These are phyloP conservation scores for Lepidium sativum DNA, from an alignment of 345 rosid genomes.

Conservation along the genomic window DNA sequence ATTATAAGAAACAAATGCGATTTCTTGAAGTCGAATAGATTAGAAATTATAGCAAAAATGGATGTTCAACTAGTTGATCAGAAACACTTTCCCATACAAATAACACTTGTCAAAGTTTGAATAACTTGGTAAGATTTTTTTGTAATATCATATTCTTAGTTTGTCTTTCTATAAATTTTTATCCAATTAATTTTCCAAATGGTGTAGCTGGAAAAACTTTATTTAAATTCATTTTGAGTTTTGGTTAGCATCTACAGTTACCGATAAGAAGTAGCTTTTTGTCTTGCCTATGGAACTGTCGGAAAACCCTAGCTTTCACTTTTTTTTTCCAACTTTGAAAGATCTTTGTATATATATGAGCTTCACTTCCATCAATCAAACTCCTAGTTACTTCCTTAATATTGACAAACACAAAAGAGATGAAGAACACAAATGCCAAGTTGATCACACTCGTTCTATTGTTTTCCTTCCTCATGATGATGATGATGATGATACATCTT, in stretches of 20 bases:
- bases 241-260: not conserved
- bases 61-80: too few relatives aligned
- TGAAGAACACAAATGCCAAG: conserved; percentile 13
- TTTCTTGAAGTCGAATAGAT: too few relatives aligned
- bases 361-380: not conserved
- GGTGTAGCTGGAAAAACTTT: not conserved
- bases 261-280: conserved; percentile 16
- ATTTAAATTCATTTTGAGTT: not conserved
- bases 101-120: too few relatives aligned
- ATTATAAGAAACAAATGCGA: too few relatives aligned
- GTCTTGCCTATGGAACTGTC: conserved; percentile 31
- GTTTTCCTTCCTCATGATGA: conserved; percentile 6
- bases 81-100: too few relatives aligned
- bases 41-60: too few relatives aligned
- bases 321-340: not conserved
- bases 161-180: not conserved
- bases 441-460: conserved; percentile 5
- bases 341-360: not conserved
- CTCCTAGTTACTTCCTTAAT: not conserved
- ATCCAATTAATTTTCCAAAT: conserved; percentile 1
- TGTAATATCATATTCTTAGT: not conserved
- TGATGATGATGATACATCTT: conserved; percentile 2
- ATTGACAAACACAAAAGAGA: not conserved
- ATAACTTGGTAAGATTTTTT: too few relatives aligned
- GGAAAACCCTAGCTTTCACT: conserved; percentile 29